A percentile compares a stretch with the other conserved stretches of the same genome.
Evolutionary conservation across 805 yeast genomes (phyloP).

Genomic region (Saccharomyces mikatae): DNA sequence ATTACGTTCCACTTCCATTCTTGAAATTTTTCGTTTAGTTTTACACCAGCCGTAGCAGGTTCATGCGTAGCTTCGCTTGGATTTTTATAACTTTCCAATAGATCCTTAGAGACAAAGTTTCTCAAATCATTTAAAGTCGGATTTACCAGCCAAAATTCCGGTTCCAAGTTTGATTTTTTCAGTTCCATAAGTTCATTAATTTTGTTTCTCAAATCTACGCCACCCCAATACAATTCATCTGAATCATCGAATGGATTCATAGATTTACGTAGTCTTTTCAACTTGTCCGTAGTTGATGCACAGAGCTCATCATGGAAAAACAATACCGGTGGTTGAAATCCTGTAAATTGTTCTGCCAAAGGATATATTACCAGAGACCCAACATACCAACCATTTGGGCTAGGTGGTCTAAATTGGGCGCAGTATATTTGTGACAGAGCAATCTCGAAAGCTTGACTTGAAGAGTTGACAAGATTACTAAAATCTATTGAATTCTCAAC

Average conservation of each 20-base stretch:
- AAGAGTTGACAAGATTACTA: not conserved
- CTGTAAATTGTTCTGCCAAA: constrained; percentile 42
- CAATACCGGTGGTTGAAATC: constrained; percentile 52
- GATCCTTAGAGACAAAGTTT: constrained; percentile 25
- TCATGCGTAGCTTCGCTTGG: not conserved
- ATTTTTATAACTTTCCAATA: not conserved
- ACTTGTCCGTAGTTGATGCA: constrained; percentile 61
- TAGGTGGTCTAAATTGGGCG: constrained; percentile 75
- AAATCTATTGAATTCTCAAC: not conserved
- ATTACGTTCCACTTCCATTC: constrained; percentile 67
- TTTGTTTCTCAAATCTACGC: constrained; percentile 58
- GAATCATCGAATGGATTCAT: constrained; percentile 67
- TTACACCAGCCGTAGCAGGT: not conserved
- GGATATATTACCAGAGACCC: constrained; percentile 64
- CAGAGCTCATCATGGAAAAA: constrained; percentile 90
- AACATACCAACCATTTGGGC: constrained; percentile 75
- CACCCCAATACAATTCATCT: constrained; percentile 80
- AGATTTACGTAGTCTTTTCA: constrained; percentile 47
- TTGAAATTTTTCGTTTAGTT: not conserved
- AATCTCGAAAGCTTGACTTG: not conserved
- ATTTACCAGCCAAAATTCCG: constrained; percentile 65
- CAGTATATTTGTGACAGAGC: constrained; percentile 45
- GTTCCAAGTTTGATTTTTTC: constrained; percentile 64
- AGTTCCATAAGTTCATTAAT: constrained; percentile 50
- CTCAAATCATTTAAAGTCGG: constrained; percentile 50